These are phyloP conservation scores for Trichoderma parareesei DNA, from an alignment of 495 filamentous ascomycete species.

Conservation along the genomic window DNA sequence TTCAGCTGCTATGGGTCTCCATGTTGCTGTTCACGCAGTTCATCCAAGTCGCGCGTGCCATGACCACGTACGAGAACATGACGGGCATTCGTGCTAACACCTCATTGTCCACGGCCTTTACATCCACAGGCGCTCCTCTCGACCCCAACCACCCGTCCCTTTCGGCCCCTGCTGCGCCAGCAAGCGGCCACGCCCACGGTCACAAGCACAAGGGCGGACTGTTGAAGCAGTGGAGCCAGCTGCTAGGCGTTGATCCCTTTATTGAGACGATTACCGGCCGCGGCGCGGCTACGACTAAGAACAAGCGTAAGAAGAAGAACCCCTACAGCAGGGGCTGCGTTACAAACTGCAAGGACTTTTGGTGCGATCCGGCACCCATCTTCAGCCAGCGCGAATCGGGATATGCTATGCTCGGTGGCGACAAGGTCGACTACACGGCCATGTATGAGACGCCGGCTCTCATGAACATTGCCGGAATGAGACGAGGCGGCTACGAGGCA, in stretches of 20 bases:
- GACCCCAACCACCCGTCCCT: constrained; percentile 31
- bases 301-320: constrained; percentile 54
- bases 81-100: constrained; percentile 50
- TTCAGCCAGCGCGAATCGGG: constrained; percentile 70
- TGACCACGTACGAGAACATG: constrained; percentile 97
- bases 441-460: constrained; percentile 78
- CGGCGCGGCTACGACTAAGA: constrained; percentile 38
- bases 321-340: constrained; percentile 75
- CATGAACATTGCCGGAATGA: constrained; percentile 36
- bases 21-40: constrained; percentile 94
- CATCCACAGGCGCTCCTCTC: constrained; percentile 69
- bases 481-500: constrained; percentile 34
- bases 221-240: constrained; percentile 67
- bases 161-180: constrained; percentile 28
- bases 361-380: constrained; percentile 78
- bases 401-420: constrained; percentile 66
- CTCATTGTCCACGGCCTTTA: constrained; percentile 66
- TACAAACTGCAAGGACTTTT: constrained; percentile 92
- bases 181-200: constrained; percentile 33
- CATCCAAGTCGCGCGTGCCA: constrained; percentile 78
- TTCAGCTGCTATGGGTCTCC: constrained; percentile 88
- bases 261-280: constrained; percentile 67
- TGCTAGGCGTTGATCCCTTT: constrained; percentile 87
- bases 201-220: constrained; percentile 49
- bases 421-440: constrained; percentile 72